Base-by-base conservation (phyloP, 129 eudicot genomes). In the Tagetes erecta region DNA sequence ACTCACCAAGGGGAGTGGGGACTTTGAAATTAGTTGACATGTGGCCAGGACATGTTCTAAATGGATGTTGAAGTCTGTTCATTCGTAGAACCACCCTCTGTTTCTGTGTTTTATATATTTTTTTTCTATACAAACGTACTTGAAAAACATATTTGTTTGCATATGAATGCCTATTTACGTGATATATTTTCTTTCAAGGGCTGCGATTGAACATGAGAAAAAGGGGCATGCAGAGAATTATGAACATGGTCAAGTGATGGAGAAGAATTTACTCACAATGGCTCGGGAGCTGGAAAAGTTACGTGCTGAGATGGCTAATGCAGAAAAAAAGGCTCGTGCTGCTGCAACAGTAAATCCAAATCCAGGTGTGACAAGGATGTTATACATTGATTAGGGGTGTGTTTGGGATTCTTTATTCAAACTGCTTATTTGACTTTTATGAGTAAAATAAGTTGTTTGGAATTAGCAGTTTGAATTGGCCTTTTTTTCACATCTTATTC, bases 261-360 rank as follows among this genome's bases (percentile, higher is more conserved):
- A 93, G 91, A 90, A 80, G 81, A 90, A 93, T 68, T 80, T 93
- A 75, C 70, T 93, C 55, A 42, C 92, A n/a, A 93, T 93, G 96
- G 95, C 95, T 38, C 83, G 98, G 12, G 98, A 93, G 81, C 71
- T 93, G 86, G 96, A 93, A 74, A 93, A 93, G 80, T 85, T 93
- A 69, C 95, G 92, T 34, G 98, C 97, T 34, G 96, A 90, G 89
- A 83, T 93, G 90, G 89, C 95, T 78, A 86, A 85, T 84, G 96
- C 91, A 27, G 92, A 93, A 80, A 93, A 93, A 79, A 87, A 92
- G 82, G 87, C 98, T 13, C 92, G 77, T 49, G 91, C 92, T 38
- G 86, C 88, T 20, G 90, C 90, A 34, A 81, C 87, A 30, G 86
- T 81, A 65, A 87, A 84, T 84, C 87, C 82, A 45, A 89, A 87